phyloP scores from a whole-genome alignment of 2,329 filamentous ascomycete species.

The Zopfia rhizophila region DNA sequence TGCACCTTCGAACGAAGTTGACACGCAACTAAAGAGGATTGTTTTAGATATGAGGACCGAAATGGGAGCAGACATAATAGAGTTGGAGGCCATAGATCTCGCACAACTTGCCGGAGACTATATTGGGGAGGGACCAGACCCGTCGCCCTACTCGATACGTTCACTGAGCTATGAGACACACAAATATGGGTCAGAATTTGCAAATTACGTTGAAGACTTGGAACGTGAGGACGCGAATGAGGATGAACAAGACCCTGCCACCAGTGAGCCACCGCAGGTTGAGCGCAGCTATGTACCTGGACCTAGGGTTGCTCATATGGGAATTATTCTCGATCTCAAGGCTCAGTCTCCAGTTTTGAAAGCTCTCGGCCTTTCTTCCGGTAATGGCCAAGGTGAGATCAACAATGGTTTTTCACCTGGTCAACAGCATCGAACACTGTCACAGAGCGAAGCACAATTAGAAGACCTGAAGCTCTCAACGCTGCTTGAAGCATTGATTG shows the following conservation, averaged over 20 bases:
- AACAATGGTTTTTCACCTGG: constrained; percentile 22
- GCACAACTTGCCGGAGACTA: constrained; percentile 76
- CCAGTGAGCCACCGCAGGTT: constrained; percentile 2
- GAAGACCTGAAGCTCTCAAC: constrained; percentile 50
- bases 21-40: constrained; percentile 66
- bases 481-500: constrained; percentile 45
- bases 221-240: constrained; percentile 35
- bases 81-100: constrained; percentile 75
- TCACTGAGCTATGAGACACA: constrained; percentile 67
- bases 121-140: constrained; percentile 69
- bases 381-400: constrained; percentile 20
- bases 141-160: constrained; percentile 57
- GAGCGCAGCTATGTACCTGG: not conserved
- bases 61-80: constrained; percentile 73
- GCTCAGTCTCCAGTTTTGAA: constrained; percentile 28
- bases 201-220: constrained; percentile 35
- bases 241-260: constrained; percentile 53
- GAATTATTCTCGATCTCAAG: too few relatives aligned
- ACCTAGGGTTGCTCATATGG: too few relatives aligned
- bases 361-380: constrained; percentile 25
- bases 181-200: constrained; percentile 45
- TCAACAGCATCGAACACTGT: constrained; percentile 31
- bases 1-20: constrained; percentile 67
- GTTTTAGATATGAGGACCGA: constrained; percentile 71
- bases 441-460: constrained; percentile 42